These are phyloP conservation scores for Carpinus fangiana DNA, from an alignment of 306 rosid genomes.

Conservation along the genomic window DNA sequence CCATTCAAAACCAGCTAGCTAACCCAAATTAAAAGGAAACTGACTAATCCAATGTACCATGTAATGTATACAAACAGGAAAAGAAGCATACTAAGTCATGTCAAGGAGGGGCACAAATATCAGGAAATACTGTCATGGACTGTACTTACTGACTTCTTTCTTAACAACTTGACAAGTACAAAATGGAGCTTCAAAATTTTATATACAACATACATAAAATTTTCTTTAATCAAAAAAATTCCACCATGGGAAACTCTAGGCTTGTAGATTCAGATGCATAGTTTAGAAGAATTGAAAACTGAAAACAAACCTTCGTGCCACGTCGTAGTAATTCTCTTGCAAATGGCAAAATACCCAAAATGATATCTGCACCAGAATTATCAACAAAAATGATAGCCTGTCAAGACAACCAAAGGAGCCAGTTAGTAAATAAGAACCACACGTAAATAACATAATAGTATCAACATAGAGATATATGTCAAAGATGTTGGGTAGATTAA, in stretches of 20 bases:
- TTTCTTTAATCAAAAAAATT: neutral
- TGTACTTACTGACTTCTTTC: neutral
- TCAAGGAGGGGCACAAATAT: neutral
- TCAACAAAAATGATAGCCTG: conserved; percentile 94
- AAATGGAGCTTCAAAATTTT: neutral
- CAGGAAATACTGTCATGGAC: neutral
- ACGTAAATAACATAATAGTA: conserved; percentile 5
- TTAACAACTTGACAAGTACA: neutral
- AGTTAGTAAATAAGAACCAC: conserved; percentile 28
- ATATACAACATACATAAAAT: neutral
- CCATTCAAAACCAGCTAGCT: neutral
- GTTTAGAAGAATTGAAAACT: conserved; percentile 18
- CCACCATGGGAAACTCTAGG: conserved; percentile 5
- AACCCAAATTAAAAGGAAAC: neutral
- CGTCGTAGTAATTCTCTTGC: conserved; percentile 87
- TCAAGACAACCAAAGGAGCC: conserved; percentile 22
- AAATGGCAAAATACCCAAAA: conserved; percentile 94
- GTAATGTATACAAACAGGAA: neutral
- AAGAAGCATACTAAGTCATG: neutral
- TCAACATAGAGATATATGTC: conserved; percentile 20
- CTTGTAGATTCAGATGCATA: conserved; percentile 7
- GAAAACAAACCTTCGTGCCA: conserved; percentile 75
- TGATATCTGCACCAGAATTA: conserved; percentile 95
- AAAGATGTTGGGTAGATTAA: conserved; percentile 8
- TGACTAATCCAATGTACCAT: neutral